phyloP scores from a whole-genome alignment of 306 rosid species.

The Abrus precatorius region DNA sequence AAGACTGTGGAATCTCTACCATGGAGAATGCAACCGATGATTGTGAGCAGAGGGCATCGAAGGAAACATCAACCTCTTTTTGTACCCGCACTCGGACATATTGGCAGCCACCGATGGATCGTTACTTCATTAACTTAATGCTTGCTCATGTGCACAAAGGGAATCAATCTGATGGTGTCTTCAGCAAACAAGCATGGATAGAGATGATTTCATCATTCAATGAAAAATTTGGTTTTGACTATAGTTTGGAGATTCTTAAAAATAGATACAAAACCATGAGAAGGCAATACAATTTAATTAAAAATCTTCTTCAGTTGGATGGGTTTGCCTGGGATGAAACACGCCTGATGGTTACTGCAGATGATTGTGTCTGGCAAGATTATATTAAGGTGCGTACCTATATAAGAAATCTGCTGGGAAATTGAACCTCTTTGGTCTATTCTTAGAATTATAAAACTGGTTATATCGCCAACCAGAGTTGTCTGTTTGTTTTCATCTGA shows the following conservation, averaged over 20 bases:
- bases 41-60: conserved; percentile 44
- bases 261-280: conserved; percentile 79
- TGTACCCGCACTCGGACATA: conserved; percentile 65
- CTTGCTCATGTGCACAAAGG: conserved; percentile 73
- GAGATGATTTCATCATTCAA: conserved; percentile 80
- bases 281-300: conserved; percentile 73
- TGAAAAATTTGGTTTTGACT: conserved; percentile 70
- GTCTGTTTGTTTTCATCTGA: conserved; percentile 29
- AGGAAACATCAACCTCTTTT: conserved; percentile 42
- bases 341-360: conserved; percentile 81
- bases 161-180: conserved; percentile 67
- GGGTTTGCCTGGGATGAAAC: conserved; percentile 86
- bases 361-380: conserved; percentile 83
- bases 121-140: conserved; percentile 73
- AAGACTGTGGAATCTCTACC: conserved; percentile 58
- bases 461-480: conserved; percentile 6
- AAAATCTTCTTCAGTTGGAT: conserved; percentile 68
- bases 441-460: conserved; percentile 7
- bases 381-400: conserved; percentile 66
- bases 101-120: conserved; percentile 87
- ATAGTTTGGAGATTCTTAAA: conserved; percentile 76
- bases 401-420: conserved; percentile 22
- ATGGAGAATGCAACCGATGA: conserved; percentile 49
- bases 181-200: conserved; percentile 81
- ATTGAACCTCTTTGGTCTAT: conserved; percentile 18